Evolutionary conservation across 208 protist genomes (phyloP).

Genomic region (Trypanosomatidae sp.): DNA sequence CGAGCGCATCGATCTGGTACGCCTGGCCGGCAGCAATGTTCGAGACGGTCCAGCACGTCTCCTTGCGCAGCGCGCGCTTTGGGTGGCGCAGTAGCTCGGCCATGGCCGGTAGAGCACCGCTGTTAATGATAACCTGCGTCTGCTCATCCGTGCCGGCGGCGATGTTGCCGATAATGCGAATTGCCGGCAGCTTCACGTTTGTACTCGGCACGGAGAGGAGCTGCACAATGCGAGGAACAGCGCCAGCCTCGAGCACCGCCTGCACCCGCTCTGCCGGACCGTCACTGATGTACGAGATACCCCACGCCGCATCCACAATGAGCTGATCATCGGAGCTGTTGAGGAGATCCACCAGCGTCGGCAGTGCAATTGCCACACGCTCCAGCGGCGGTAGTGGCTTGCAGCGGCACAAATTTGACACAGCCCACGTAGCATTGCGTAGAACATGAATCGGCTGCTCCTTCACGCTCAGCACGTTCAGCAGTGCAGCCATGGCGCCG

Average conservation of each 20-base stretch:
- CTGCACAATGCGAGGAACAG: conserved; percentile 90
- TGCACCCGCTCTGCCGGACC: conserved; percentile 95
- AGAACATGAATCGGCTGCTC: conserved; percentile 64
- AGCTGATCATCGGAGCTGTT: conserved; percentile 94
- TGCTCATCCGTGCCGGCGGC: conserved; percentile 97
- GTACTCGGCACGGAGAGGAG: conserved; percentile 81
- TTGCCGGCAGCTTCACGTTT: conserved; percentile 93
- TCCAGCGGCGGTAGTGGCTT: conserved; percentile 94
- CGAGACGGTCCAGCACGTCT: conserved; percentile 99
- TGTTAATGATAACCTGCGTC: conserved; percentile 97
- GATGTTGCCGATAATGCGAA: conserved; percentile 98
- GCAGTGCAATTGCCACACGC: conserved; percentile 78
- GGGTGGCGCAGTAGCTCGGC: conserved; percentile 74
- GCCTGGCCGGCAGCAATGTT: conserved; percentile 98
- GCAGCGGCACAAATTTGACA: conserved; percentile 98
- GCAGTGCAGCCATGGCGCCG: conserved; percentile 77
- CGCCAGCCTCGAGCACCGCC: conserved; percentile 92
- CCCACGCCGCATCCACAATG: conserved; percentile 97
- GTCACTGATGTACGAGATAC: conserved; percentile 97
- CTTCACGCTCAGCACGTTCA: conserved; percentile 60
- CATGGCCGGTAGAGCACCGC: conserved; percentile 77
- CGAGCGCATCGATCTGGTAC: conserved; percentile 94
- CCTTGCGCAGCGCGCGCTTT: conserved; percentile 95
- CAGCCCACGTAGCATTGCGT: conserved; percentile 97
- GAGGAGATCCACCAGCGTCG: conserved; percentile 86